Base-by-base conservation (phyloP, 23 red algal genomes). In the Gracilaria gracilis region DNA sequence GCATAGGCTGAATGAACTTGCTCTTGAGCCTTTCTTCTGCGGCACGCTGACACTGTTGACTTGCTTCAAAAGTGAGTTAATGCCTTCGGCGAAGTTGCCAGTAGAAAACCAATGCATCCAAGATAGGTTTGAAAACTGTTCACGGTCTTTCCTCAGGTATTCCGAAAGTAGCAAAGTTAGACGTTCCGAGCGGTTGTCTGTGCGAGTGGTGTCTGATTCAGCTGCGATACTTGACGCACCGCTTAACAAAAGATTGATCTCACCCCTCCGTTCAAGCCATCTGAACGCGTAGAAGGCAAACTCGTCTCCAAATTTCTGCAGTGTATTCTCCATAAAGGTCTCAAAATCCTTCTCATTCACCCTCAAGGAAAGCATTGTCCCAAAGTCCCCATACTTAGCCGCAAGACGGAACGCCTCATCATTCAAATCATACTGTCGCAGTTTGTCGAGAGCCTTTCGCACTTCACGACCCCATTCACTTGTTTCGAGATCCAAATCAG, bases 331-430 rank as follows among this genome's bases (percentile, higher is more conserved):
- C 76, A 91, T 82, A 53, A 91, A 91, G 1, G 9, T 35, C 19
- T 83, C 79, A 51, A 91, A 91, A 47, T 91, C 88, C 24, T 44
- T 35, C 20, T 16, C 27, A 34, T 55, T n/a, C 8, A 73, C 61
- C 61, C 46, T 80, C 61, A 91, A 59, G n/a, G 76, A 69, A 4
- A 91, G 75, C 88, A 91, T 81, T 3, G 78, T 91, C 24, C 75
- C 88, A 74, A 61, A 91, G 48, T 91, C 88, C 38, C 78, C 88
- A 74, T 91, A 81, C 50, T 91, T 83, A 31, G 49, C 61, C 16
- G 88, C 88, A 37, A 91, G 64, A 47, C 61, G 61, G 64, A 82
- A 83, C 4, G 88, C 75, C 46, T 81, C 88, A 42, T 83, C 59
- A 29, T 70, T 32, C 57, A 91, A 47, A 16, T 65, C 76, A 82